Conservation (phyloP, 306 rosid species). For the Acacia acuminata region DNA sequence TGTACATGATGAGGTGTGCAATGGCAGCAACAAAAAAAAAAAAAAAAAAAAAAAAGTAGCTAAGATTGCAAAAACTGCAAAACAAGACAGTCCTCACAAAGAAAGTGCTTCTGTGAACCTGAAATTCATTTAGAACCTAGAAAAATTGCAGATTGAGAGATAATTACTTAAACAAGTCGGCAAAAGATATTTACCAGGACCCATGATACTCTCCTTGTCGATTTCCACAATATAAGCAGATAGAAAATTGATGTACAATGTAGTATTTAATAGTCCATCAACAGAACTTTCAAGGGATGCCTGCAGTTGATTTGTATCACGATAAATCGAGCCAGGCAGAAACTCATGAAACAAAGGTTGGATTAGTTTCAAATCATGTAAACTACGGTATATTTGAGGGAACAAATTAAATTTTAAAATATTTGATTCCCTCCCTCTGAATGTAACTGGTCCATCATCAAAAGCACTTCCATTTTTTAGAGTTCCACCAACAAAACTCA, state of each 20-base stretch:
- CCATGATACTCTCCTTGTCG: constrained; percentile 63
- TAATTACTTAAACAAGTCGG: constrained; percentile 4
- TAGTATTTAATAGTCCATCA: constrained; percentile 76
- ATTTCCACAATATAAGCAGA: constrained; percentile 90
- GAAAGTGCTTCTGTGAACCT: constrained; percentile 1
- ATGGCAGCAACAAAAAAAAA: constrained; percentile 5
- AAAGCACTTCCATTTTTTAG: constrained; percentile 67
- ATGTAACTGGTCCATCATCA: constrained; percentile 81
- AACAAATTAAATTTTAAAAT: constrained; percentile 79
- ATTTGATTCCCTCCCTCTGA: constrained; percentile 74
- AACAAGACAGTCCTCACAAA: constrained; percentile 6
- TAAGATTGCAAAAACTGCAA: constrained; percentile 27
- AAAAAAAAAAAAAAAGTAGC: constrained; percentile 12
- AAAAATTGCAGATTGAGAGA: constrained; percentile 25
- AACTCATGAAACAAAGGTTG: constrained; percentile 95
- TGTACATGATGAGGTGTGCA: not conserved
- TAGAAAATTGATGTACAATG: constrained; percentile 78
- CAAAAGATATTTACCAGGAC: constrained; percentile 75
- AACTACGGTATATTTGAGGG: constrained; percentile 69
- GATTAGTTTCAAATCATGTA: constrained; percentile 74
- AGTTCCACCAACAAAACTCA: constrained; percentile 79
- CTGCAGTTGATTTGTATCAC: constrained; percentile 64
- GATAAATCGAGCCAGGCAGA: constrained; percentile 78
- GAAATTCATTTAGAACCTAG: not conserved
- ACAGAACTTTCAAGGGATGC: constrained; percentile 75